Evolutionary conservation across 805 yeast genomes (phyloP).

Genomic region (Pichia membranifaciens): DNA sequence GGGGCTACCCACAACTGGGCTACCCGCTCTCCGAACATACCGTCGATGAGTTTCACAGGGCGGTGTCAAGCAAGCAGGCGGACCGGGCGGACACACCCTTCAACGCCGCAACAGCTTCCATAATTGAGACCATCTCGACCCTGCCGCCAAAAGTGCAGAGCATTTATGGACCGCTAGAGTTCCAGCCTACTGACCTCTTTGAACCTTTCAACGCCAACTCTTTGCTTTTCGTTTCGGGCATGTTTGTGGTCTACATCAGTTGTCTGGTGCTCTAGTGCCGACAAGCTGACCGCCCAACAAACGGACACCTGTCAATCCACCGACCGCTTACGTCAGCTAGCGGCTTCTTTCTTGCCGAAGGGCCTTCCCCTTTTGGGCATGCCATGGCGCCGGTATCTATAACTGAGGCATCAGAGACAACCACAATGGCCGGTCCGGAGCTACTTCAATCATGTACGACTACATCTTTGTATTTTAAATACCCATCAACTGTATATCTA

Average conservation of each 20-base stretch:
- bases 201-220: constrained; percentile 6
- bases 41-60: constrained; percentile 3
- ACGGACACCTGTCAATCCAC: too few relatives aligned
- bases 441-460: too few relatives aligned
- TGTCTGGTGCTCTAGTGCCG: not conserved
- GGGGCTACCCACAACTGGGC: not conserved
- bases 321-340: too few relatives aligned
- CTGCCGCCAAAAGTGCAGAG: too few relatives aligned
- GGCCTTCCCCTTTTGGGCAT: not conserved
- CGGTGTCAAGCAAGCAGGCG: too few relatives aligned
- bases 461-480: too few relatives aligned
- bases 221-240: not conserved
- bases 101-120: too few relatives aligned
- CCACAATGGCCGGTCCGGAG: too few relatives aligned
- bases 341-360: not conserved
- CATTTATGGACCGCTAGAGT: constrained; percentile 9
- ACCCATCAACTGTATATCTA: too few relatives aligned
- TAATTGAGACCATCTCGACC: too few relatives aligned
- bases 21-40: constrained; percentile 8
- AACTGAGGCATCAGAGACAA: not conserved
- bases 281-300: too few relatives aligned
- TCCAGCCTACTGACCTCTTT: constrained; percentile 3
- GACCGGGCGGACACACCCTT: too few relatives aligned
- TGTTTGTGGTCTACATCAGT: not conserved
- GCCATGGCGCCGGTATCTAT: not conserved